Conservation (phyloP, 139 green algal species). For the Asterochloris erici region DNA sequence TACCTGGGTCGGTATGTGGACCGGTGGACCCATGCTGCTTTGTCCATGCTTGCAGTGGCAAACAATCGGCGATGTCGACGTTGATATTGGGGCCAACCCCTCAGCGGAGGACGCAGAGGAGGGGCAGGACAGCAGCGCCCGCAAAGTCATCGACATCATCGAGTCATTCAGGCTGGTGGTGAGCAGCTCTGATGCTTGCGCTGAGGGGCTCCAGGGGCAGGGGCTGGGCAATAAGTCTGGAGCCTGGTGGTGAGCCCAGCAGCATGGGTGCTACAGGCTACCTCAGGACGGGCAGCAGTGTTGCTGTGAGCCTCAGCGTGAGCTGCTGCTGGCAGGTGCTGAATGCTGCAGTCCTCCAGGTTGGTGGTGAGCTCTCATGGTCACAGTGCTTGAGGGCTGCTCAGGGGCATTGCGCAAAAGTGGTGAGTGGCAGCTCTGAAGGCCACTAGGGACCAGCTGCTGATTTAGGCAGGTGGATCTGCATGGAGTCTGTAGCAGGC, state of each 20-base stretch:
- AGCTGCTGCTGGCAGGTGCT: no score
- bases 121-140: slow-evolving; percentile 28
- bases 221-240: background rate
- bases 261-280: background rate
- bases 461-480: no score
- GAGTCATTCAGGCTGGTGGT: slow-evolving; percentile 55
- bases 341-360: no score
- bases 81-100: slow-evolving; percentile 62
- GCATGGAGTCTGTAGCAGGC: no score
- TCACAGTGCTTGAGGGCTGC: no score
- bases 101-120: slow-evolving; percentile 57
- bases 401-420: no score
- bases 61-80: slow-evolving; percentile 39
- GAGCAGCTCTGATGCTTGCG: background rate
- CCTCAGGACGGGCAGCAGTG: no score
- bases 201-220: background rate
- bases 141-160: slow-evolving; percentile 56
- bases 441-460: no score
- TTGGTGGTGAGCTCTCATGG: no score
- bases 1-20: background rate
- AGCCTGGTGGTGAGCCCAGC: background rate
- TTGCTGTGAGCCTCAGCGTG: no score
- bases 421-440: no score
- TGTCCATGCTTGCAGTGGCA: slow-evolving; percentile 40
- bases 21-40: background rate